Evolutionary conservation across 1,284 basidiomycete species (phyloP).

Genomic region (Salmacisia buchloeana): DNA sequence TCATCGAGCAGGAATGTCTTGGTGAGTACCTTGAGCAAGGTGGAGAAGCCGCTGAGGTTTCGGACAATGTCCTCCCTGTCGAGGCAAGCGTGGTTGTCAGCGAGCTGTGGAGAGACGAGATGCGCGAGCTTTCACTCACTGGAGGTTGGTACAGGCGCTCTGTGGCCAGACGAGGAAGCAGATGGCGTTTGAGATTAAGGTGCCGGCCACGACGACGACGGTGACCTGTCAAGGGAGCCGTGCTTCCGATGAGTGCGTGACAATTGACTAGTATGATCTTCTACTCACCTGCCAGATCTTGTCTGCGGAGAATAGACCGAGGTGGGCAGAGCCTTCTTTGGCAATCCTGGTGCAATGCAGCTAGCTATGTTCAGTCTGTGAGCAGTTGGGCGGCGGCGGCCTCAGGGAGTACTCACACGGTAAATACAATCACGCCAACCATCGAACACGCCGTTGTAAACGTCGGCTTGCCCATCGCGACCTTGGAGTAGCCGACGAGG

Average conservation of each 20-base stretch:
- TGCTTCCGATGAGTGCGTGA: no score
- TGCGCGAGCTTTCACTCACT: constrained; percentile 53
- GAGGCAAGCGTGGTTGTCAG: not conserved
- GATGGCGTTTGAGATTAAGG: constrained; percentile 70
- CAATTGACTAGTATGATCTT: no score
- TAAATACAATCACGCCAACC: constrained; percentile 35
- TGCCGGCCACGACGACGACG: constrained; percentile 68
- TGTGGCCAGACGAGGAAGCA: constrained; percentile 77
- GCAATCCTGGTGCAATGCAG: constrained; percentile 57
- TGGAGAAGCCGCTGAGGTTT: constrained; percentile 38
- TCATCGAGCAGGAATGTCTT: constrained; percentile 45
- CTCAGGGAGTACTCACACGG: constrained; percentile 14
- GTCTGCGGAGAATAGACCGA: constrained; percentile 47
- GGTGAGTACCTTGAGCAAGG: constrained; percentile 39
- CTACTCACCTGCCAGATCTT: constrained; percentile 48
- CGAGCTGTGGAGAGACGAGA: not conserved
- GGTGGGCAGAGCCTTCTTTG: constrained; percentile 78
- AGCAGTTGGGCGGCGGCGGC: not conserved
- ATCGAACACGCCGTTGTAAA: constrained; percentile 73
- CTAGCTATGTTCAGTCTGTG: not conserved
- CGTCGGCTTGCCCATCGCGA: constrained; percentile 79
- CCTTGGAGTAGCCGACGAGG: constrained; percentile 75
- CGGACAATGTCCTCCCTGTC: constrained; percentile 28
- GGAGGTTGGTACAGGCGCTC: constrained; percentile 76
- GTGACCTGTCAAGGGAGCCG: constrained; percentile 64